Conservation (phyloP, 1,284 basidiomycete species). For the Leucoagaricus sp. region DNA sequence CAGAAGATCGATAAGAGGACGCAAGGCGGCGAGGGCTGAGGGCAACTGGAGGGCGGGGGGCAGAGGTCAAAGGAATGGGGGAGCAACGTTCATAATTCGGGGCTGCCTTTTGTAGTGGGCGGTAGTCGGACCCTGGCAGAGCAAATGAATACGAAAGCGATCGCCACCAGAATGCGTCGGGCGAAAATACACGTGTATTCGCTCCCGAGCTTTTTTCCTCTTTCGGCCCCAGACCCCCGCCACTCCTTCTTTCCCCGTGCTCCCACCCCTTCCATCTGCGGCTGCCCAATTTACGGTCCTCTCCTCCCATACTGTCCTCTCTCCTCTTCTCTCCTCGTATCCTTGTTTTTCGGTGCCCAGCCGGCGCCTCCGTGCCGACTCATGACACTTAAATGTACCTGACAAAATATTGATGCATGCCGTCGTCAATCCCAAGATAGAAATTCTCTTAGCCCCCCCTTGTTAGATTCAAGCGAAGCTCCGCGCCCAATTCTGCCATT, state of each 20-base stretch:
- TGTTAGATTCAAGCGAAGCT: neutral
- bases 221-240: conserved; percentile 11
- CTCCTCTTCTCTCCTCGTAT: neutral
- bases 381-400: conserved; percentile 9
- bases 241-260: conserved; percentile 13
- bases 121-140: conserved; percentile 26
- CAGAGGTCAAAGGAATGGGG: conserved; percentile 18
- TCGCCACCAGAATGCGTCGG: conserved; percentile 38
- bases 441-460: conserved; percentile 2
- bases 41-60: conserved; percentile 15
- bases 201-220: conserved; percentile 23
- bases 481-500: conserved; percentile 2
- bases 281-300: neutral
- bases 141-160: conserved; percentile 33
- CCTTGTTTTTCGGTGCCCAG: neutral
- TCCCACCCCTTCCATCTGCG: conserved; percentile 11
- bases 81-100: conserved; percentile 27
- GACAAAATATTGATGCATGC: conserved; percentile 9
- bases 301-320: neutral
- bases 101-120: conserved; percentile 31
- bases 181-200: conserved; percentile 49
- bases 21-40: conserved; percentile 16
- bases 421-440: conserved; percentile 3
- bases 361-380: neutral
- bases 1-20: conserved; percentile 18